Conservation (phyloP, 176 grass and related monocot genomes). For the Oryza nivara region DNA sequence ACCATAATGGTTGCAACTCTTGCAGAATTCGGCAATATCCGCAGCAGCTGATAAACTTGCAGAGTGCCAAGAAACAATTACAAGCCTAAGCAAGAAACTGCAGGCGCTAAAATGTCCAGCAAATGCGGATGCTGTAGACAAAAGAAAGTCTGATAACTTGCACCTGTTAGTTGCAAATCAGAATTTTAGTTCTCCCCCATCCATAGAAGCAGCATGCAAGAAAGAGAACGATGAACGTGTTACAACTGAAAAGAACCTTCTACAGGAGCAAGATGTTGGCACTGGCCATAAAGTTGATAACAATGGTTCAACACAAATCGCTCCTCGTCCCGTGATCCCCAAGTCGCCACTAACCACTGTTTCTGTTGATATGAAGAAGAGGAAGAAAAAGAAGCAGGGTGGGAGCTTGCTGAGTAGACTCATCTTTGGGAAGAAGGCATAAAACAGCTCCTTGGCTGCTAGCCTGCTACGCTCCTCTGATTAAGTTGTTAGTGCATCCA, state of each 20-base stretch:
- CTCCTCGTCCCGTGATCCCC: not conserved
- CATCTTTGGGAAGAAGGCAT: slow-evolving; percentile 47
- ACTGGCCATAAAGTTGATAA: slow-evolving; percentile 6
- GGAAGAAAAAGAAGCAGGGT: slow-evolving; percentile 49
- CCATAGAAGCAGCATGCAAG: not conserved
- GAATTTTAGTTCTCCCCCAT: not conserved
- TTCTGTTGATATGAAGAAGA: slow-evolving; percentile 35
- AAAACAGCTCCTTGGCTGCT: not conserved
- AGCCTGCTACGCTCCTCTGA: not conserved
- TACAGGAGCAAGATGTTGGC: not conserved
- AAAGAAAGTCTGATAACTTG: slow-evolving; percentile 10
- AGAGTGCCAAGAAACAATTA: slow-evolving; percentile 63
- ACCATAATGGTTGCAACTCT: not conserved
- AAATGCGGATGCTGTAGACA: slow-evolving; percentile 30
- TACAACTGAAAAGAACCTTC: not conserved
- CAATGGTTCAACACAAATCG: not conserved
- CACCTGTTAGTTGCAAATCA: not conserved
- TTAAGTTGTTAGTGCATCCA: not conserved
- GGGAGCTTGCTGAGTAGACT: slow-evolving; percentile 45
- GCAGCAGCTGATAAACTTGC: slow-evolving; percentile 57
- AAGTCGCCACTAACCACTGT: slow-evolving; percentile 6
- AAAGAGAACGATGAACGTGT: slow-evolving; percentile 1
- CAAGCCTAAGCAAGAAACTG: slow-evolving; percentile 52
- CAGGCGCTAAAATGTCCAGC: slow-evolving; percentile 46
- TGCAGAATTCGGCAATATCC: slow-evolving; percentile 52